Percentiles rank a stretch among this genome's conserved stretches.
These are phyloP conservation scores for Tulasnella calospora DNA, from an alignment of 768 basidiomycete species.

Conservation along the genomic window DNA sequence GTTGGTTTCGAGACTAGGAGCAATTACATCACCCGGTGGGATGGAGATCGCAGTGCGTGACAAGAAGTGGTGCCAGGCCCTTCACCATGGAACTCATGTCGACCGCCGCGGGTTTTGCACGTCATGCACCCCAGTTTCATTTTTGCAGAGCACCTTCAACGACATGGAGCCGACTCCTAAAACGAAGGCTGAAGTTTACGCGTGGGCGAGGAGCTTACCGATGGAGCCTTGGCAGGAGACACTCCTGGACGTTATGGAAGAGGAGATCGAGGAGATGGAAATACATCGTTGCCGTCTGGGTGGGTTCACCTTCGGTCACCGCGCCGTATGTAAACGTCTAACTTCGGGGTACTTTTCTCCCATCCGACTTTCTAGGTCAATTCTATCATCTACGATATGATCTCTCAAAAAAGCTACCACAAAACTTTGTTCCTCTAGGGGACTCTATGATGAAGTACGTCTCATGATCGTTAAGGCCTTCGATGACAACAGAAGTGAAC, in stretches of 20 bases:
- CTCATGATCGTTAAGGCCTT: background rate
- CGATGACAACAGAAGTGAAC: background rate
- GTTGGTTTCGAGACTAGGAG: background rate
- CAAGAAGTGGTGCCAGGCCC: background rate
- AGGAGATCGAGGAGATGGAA: background rate
- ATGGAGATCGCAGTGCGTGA: background rate
- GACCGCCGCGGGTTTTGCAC: background rate
- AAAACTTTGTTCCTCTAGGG: background rate
- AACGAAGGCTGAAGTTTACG: background rate
- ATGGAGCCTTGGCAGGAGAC: background rate
- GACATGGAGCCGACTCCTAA: background rate
- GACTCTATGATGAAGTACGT: background rate
- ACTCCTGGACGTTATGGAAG: background rate
- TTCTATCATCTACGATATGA: background rate
- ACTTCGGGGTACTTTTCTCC: background rate
- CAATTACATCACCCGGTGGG: background rate
- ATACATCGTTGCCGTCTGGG: background rate
- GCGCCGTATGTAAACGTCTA: too few species aligned
- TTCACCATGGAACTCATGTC: background rate
- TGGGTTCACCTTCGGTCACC: background rate
- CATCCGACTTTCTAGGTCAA: background rate
- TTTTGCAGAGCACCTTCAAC: background rate
- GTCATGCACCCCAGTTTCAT: background rate
- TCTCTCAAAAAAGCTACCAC: background rate
- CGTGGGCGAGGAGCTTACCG: conserved; percentile 3